phyloP scores from a whole-genome alignment of 371 early-diverging fungal genomes.

The Quaeritorhiza haematococci region DNA sequence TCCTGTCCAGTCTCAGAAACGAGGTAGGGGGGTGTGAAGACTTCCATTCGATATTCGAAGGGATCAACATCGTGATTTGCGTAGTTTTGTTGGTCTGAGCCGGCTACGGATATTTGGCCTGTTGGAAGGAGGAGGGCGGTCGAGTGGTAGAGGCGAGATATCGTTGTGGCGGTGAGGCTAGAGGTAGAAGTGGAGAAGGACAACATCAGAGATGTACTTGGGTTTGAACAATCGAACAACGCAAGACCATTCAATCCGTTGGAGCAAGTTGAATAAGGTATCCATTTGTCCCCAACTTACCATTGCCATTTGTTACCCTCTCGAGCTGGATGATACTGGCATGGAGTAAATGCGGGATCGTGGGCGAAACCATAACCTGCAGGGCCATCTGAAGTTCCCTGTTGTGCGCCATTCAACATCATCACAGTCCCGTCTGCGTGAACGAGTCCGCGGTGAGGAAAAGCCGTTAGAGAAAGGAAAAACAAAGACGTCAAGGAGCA shows the following conservation, averaged over 20 bases:
- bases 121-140: conserved; percentile 22
- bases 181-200: no score
- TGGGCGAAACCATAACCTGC: conserved; percentile 12
- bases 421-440: conserved; percentile 16
- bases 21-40: conserved; percentile 10
- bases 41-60: conserved; percentile 26
- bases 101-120: conserved; percentile 25
- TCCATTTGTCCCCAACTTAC: no score
- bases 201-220: no score
- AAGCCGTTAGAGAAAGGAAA: conserved; percentile 42
- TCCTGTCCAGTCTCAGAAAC: conserved; percentile 1
- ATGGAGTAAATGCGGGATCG: conserved; percentile 28
- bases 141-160: conserved; percentile 36
- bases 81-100: conserved; percentile 14
- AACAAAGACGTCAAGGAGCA: no score
- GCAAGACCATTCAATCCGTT: no score
- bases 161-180: conserved; percentile 38
- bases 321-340: conserved; percentile 52
- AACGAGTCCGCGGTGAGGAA: conserved; percentile 48
- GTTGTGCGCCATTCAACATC: conserved; percentile 14
- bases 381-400: conserved; percentile 12
- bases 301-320: no score
- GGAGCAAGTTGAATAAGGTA: no score
- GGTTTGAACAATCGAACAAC: no score
- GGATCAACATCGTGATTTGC: conserved; percentile 11